Base-by-base conservation (phyloP, 2,329 filamentous ascomycete species). In the Atkinsonella texensis region DNA sequence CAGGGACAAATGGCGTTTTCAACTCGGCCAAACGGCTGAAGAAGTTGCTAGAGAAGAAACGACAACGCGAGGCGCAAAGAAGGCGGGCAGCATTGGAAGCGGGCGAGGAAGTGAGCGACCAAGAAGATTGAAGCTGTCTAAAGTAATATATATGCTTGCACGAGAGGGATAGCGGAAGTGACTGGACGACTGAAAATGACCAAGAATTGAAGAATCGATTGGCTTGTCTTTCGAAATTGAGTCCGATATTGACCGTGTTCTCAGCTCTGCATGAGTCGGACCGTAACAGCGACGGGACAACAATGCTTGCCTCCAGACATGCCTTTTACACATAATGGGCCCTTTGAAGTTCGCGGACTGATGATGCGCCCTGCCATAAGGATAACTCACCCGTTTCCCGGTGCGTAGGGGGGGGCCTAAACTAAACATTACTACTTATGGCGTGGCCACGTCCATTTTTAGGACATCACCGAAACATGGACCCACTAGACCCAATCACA, bases 1-100 rank as follows among this genome's bases (percentile, higher is more conserved):
- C 83, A 1, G 87, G 89, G 5, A 97, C 90, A 0, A 84, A 85
- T 32, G 93, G 93, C 1, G 87, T 94, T 0, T 97, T 97, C 62
- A 95, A 94, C 64, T 78, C 80, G 3, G 89, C 90, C 1, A 94
- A 89, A 72, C 85, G 84, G 58, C 63, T 97, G 60, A 86, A 85
- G 64, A 87, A 85, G 65, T 65, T 97, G 57, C 66, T 97, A 53
- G 86, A 90, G 20, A 83, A 76, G 71, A 89, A 89, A 67, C 75
- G 72, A 57, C 77, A 81, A 53, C 71, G 80, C 51, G 78, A 75
- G 48, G 78, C 77, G 12, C 81, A 72, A 66, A 76, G 72, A 63
- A 75, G 76, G 55, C 73, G 75, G 56, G 74, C 73, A 55, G 75
- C 73, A 3, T 70, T 74, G 31, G 75, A 76, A 20, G 70, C 70